Evolutionary conservation across 108 stramenopile genomes (phyloP).

Genomic region (Nitzschia sp.): DNA sequence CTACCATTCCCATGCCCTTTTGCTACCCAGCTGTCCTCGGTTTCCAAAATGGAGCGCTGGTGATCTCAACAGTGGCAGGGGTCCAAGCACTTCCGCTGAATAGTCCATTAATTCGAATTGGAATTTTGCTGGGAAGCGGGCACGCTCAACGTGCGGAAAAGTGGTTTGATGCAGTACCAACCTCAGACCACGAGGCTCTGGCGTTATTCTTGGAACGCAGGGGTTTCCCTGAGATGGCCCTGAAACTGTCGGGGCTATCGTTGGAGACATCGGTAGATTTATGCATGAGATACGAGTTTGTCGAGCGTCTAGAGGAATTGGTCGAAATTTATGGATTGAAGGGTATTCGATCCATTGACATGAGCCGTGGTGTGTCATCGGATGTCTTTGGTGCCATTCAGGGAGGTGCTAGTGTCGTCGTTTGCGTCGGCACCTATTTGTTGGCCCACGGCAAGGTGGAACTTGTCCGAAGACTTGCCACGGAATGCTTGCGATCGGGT

Average conservation of each 20-base stretch:
- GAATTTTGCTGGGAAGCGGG: slow-evolving; percentile 67
- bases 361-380: slow-evolving; percentile 53
- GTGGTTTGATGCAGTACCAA: slow-evolving; percentile 69
- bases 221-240: slow-evolving; percentile 59
- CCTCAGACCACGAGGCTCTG: slow-evolving; percentile 61
- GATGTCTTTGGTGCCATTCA: slow-evolving; percentile 34
- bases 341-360: slow-evolving; percentile 55
- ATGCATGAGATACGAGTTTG: slow-evolving; percentile 60
- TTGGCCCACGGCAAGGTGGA: slow-evolving; percentile 62
- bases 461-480: slow-evolving; percentile 46
- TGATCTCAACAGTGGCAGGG: slow-evolving; percentile 66
- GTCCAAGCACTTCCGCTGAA: slow-evolving; percentile 57
- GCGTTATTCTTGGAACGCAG: slow-evolving; percentile 72
- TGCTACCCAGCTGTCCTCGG: slow-evolving; percentile 69
- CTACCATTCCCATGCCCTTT: slow-evolving; percentile 47
- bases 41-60: slow-evolving; percentile 72
- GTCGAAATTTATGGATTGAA: slow-evolving; percentile 52
- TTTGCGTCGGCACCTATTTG: slow-evolving; percentile 66
- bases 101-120: slow-evolving; percentile 71
- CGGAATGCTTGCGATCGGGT: slow-evolving; percentile 42
- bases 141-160: slow-evolving; percentile 55
- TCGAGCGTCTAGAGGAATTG: slow-evolving; percentile 62
- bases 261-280: slow-evolving; percentile 69
- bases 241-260: slow-evolving; percentile 62
- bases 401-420: slow-evolving; percentile 41